These are phyloP conservation scores for Clitoria ternatea DNA, from an alignment of 306 rosid species.

Conservation along the genomic window DNA sequence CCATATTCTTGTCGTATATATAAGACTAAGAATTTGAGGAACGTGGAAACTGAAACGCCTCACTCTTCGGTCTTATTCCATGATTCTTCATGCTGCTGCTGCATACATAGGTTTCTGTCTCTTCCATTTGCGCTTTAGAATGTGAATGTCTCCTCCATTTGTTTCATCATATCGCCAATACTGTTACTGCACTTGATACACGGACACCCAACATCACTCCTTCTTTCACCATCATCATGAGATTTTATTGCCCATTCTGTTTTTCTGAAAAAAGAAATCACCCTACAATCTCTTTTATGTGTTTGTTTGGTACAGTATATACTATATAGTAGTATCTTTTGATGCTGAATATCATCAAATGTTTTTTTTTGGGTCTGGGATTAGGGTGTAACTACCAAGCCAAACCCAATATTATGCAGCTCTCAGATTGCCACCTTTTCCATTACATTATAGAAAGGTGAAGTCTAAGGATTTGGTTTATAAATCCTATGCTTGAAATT, in stretches of 20 bases:
- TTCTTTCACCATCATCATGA: not conserved
- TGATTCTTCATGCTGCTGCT: conserved; percentile 1
- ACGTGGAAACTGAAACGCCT: not conserved
- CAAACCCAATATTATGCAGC: not conserved
- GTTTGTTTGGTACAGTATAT: not conserved
- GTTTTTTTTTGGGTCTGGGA: not conserved
- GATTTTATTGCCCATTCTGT: not conserved
- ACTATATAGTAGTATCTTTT: not conserved
- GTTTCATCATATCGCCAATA: not conserved
- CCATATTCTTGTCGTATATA: not conserved
- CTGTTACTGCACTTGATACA: not conserved
- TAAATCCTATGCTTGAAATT: not conserved
- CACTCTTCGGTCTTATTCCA: not conserved
- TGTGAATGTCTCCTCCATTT: not conserved
- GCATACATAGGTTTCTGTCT: conserved; percentile 10
- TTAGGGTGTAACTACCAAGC: not conserved
- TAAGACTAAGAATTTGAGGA: not conserved
- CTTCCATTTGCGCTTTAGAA: not conserved
- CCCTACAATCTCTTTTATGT: not conserved
- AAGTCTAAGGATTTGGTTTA: not conserved
- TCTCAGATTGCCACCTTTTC: not conserved
- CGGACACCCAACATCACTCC: not conserved
- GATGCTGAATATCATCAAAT: not conserved
- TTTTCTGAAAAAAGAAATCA: not conserved
- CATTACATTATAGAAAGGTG: not conserved